Base-by-base conservation (phyloP, 2,329 filamentous ascomycete species). In the Xylariaceae sp. region DNA sequence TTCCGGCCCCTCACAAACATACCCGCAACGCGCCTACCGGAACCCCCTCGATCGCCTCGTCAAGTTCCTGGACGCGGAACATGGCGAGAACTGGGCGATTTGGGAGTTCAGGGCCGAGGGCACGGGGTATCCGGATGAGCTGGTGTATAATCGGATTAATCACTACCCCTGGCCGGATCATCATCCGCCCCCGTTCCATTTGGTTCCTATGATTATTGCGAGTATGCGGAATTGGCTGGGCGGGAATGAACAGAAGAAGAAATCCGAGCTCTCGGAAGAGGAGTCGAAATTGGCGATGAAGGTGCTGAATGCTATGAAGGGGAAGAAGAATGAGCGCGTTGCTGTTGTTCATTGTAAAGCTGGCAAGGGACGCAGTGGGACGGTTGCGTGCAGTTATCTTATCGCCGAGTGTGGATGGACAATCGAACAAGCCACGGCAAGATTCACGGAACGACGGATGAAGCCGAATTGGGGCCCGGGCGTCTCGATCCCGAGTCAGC, bases 41-140 rank as follows among this genome's bases (percentile, higher is more conserved):
- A 99, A 96, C 71, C 93, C 93, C 0, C 86, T 96, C 53, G 88
- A 95, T 70, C 84, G 88, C 45, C 84, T 99, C 18, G 90, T 97
- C 61, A 83, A 84, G 64, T 99, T 93, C 73, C 87, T 99, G 63
- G 91, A 97, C 75, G 78, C 82, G 50, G 90, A 92, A 69, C 94
- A 99, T 75, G 88, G 83, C 34, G 77, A 85, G 30, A 79, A 94
- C 64, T 99, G 94, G 94, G 86, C 88, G 2, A 96, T 99, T 69
- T 99, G 93, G 91, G 94, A 99, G 76, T 99, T 99, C 68, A 87
- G 94, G 51, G 94, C 92, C 41, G 94, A 99, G 73, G 94, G 94
- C 4, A 97, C 94, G 0, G 94, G 94, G 1, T 99, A 99, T 69
- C 92, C 92, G 0, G 94, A 99, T 71, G 83, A 86, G 15, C 89